Base-by-base conservation (phyloP, 1,284 basidiomycete genomes). In the Polyporus tsugae region DNA sequence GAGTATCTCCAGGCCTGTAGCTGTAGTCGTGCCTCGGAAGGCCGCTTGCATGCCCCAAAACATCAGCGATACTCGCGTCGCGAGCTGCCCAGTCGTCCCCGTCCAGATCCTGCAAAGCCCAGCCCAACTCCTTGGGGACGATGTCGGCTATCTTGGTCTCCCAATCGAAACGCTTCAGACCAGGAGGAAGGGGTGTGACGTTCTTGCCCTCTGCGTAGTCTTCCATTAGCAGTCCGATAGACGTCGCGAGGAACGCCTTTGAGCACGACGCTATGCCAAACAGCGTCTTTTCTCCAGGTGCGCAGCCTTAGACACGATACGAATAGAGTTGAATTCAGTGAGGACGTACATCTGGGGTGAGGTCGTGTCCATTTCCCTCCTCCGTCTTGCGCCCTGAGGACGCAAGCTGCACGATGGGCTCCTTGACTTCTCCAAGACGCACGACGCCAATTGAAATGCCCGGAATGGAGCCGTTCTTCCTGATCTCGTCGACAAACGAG, bases 221-320 rank as follows among this genome's bases (percentile, higher is more conserved):
- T 1, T 76, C 73, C 44, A 76, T 74, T 35, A 76, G 71, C 13
- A 84, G 73, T 0, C 82, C 84, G 6, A 84, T 58, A 6, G 67
- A 62, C 19, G 53, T 53, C 2, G 69, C 63, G 4, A 80, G 75
- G 73, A 85, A 84, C 0, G 83, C 78, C 65, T 85, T 86, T 0
- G 83, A 82, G 73, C 82, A 83, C 19, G 83, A 84, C 0, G 77
- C 84, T 53, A 86, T 80, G 9, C 70, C 68, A 69, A 83, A 83
- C 22, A 81, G 70, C 0, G 82, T 81, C 83, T 84, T 29, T 15
- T 42, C 55, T 29, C 39, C 13, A 33, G 22, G 44, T 33, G 33
- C 17, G 1, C 42, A 7, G 44, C 15, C 42, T 65, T 13, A 46
- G 35, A 17, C 33, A 22, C 36, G 22, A 19, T 6, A 35, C 9